Evolutionary conservation across 768 basidiomycete genomes (phyloP), one percentile per base, ranked within the genome.

Genomic region (Tulasnella sp.): DNA sequence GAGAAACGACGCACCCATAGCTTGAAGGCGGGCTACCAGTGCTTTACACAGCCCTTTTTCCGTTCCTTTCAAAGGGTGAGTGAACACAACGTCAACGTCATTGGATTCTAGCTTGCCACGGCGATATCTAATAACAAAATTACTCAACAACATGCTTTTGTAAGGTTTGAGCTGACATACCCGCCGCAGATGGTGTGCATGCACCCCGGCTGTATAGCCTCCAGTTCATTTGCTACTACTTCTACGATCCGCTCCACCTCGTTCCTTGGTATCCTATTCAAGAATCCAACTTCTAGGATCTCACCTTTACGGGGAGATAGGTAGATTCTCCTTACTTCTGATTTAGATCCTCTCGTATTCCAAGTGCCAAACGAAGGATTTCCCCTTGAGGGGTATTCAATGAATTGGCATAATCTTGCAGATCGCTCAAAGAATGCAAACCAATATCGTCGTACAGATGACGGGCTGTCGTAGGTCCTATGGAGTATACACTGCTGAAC

Each of bases 51-150:
- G 68, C 3, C 74, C 78, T 53, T 74, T 76, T n/a, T 81, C 71
- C 39, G 73, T 70, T 7, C 58, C 61, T 62, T 64, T 25, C 60
- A 67, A 72, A 0, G 75, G 69, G 59, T 91, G 85, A 31, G 80
- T 83, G 61, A 93, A 82, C 1, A 95, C 76, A 50, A 96, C 83
- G 59, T 96, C 91, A 27, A 90, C 79, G 61, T 95, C 91, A 59
- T 83, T 86, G 60, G 82, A 86, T 54, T 77, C 66, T 2, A 66
- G 59, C 62, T 93, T 93, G 1, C 91, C 91, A 49, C 91, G 69
- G 25, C 92, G 77, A 65, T 91, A 87, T 4, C 89, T 90, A 49
- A 5, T 19, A 8, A 37, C 35, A 35, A 57, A 50, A 5, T 27
- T 29, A 42, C 16, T 34, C 19, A 10, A 9, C 20, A 19, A n/a